phyloP scores from a whole-genome alignment of 768 basidiomycete genomes.

The Boletus vermiculosoides region DNA sequence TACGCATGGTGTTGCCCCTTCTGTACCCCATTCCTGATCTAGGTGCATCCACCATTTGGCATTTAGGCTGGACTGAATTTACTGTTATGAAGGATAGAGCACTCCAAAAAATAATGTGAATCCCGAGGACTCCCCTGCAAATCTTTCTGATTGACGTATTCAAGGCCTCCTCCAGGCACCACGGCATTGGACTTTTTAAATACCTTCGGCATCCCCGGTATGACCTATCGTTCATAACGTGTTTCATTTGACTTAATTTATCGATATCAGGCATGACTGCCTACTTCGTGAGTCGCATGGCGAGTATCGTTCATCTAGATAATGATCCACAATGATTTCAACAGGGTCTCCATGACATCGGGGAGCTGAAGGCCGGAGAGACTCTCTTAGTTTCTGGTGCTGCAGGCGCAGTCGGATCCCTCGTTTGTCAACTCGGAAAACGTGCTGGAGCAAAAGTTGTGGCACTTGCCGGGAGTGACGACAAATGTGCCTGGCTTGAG shows the following conservation, averaged over 20 bases:
- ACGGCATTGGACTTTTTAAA: conserved; percentile 78
- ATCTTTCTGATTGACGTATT: not conserved
- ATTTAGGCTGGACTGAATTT: conserved; percentile 76
- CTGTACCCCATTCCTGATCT: not conserved
- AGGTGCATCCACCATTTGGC: conserved; percentile 33
- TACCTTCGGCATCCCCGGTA: conserved; percentile 72
- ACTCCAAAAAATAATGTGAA: conserved; percentile 57
- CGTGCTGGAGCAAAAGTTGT: conserved; percentile 76
- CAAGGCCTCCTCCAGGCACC: conserved; percentile 57
- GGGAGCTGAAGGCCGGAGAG: conserved; percentile 78
- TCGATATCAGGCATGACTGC: conserved; percentile 71
- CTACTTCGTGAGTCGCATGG: conserved; percentile 63
- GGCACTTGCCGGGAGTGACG: conserved; percentile 80
- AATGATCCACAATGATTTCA: conserved; percentile 2
- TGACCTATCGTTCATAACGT: conserved; percentile 12
- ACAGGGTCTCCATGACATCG: conserved; percentile 82
- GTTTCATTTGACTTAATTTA: not conserved
- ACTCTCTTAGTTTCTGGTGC: conserved; percentile 87
- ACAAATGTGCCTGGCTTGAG: conserved; percentile 86
- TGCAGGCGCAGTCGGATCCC: conserved; percentile 84
- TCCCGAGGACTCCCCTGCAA: not conserved
- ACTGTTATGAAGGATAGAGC: conserved; percentile 55
- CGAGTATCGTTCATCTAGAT: not conserved
- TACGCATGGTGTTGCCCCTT: conserved; percentile 32
- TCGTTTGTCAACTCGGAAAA: conserved; percentile 84